Base-by-base conservation (phyloP, 805 yeast species). In the Starmera amethionina region DNA sequence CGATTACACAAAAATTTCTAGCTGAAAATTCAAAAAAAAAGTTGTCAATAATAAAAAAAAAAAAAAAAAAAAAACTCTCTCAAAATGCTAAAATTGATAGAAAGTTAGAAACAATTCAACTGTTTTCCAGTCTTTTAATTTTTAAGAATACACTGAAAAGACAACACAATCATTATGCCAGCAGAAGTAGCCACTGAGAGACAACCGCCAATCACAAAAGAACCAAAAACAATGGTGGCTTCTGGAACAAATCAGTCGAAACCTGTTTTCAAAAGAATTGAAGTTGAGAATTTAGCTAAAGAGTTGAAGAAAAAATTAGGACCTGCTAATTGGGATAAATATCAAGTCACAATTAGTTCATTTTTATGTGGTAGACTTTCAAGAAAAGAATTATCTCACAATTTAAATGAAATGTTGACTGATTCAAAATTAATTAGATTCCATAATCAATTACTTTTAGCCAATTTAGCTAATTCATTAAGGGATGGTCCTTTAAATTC, bases 361-460 rank as follows among this genome's bases (percentile, higher is more conserved):
- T 90, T 88, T 51, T 65, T 90, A 32, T 67, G 82, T 32, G 96
- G 96, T 5, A 82, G 79, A 56, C 65, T 88, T 15, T 82, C 95
- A 10, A 70, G 96, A 37, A 59, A 61, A 16, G 98, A 90, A 59
- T 67, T 90, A 41, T 75, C 77, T 45, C 63, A 67, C 12, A 77
- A 68, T 37, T 67, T 86, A 29, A 66, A 67, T 35, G 72, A 72
- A n/a, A 65, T 84, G 25, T 65, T 88, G 39, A 41, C 43, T 0
- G 50, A 51, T 35, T 44, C 49, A 10, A 51, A 42, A 36, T 40
- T 51, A 51, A 42, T 75, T 32, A 67, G 77, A 41, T 72, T 80
- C 66, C 98, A 93, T 62, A 90, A 90, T 62, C 87, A 84, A 55
- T 67, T 90, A 35, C 62, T 90, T 35, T 66, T 90, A 41, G 78